phyloP scores from a whole-genome alignment of 2,329 filamentous ascomycete species.

The Didymella sp. region DNA sequence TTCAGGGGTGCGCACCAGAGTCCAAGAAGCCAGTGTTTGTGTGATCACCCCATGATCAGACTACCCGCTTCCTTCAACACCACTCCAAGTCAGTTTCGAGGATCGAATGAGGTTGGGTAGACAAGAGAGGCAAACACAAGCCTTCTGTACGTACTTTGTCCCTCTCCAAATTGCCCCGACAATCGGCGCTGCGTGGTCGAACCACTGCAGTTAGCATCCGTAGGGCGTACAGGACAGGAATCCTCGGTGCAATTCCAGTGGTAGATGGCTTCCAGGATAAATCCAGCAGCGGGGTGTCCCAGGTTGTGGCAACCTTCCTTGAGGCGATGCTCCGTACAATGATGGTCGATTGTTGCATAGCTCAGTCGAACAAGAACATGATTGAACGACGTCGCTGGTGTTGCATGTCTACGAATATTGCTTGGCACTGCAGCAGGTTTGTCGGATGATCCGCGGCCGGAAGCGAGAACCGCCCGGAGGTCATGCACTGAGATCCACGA shows the following conservation, averaged over 20 bases:
- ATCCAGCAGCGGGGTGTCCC: neutral
- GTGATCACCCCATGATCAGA: neutral
- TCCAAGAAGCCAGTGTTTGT: neutral
- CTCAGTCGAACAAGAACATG: slow-evolving; percentile 36
- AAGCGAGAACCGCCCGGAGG: slow-evolving; percentile 27
- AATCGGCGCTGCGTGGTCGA: slow-evolving; percentile 7
- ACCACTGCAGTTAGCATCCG: slow-evolving; percentile 19
- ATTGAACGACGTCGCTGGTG: slow-evolving; percentile 35
- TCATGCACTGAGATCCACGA: slow-evolving; percentile 25
- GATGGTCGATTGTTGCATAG: slow-evolving; percentile 23
- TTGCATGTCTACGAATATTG: slow-evolving; percentile 33
- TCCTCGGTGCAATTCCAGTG: neutral
- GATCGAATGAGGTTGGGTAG: slow-evolving; percentile 33
- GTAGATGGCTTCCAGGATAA: neutral
- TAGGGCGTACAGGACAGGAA: neutral
- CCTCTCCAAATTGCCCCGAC: slow-evolving; percentile 1
- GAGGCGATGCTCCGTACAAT: slow-evolving; percentile 9
- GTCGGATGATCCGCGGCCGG: slow-evolving; percentile 24
- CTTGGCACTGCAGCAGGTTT: slow-evolving; percentile 25
- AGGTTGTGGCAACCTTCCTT: slow-evolving; percentile 1
- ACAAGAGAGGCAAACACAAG: slow-evolving; percentile 34
- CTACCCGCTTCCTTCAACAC: slow-evolving; percentile 31
- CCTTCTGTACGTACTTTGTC: slow-evolving; percentile 45
- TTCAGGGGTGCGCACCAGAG: too few species aligned
- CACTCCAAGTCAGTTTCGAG: slow-evolving; percentile 43